Evolutionary conservation across 208 protist genomes (phyloP).

Genomic region (Trypanosoma cruzi): DNA sequence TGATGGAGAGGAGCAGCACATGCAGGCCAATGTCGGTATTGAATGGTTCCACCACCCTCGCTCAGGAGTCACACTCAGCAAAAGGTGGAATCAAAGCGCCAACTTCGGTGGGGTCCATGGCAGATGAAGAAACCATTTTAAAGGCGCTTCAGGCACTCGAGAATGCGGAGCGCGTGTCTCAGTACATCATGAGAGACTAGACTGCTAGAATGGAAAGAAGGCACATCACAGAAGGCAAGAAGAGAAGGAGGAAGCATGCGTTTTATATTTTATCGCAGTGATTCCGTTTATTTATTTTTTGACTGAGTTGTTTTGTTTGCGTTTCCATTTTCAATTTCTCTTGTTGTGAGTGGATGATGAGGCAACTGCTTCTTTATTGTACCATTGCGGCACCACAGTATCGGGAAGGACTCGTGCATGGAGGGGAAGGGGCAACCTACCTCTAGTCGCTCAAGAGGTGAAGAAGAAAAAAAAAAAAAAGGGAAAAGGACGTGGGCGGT

Average conservation of each 20-base stretch:
- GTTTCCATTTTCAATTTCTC: too few species aligned
- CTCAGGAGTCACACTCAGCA: not conserved
- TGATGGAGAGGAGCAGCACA: not conserved
- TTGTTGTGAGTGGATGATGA: too few species aligned
- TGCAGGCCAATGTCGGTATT: not conserved
- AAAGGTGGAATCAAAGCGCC: not conserved
- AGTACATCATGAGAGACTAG: constrained; percentile 24
- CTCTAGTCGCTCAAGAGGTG: too few species aligned
- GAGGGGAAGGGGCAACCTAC: too few species aligned
- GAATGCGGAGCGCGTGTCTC: constrained; percentile 29
- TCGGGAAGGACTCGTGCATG: too few species aligned
- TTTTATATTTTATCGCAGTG: not conserved
- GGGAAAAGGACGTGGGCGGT: too few species aligned
- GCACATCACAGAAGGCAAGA: too few species aligned
- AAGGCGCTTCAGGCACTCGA: constrained; percentile 24
- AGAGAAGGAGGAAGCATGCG: too few species aligned
- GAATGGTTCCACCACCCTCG: not conserved
- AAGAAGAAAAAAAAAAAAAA: too few species aligned
- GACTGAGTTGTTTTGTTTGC: constrained; percentile 14
- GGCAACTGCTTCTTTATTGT: too few species aligned
- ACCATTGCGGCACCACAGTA: too few species aligned
- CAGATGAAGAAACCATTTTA: constrained; percentile 11
- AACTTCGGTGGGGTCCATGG: not conserved
- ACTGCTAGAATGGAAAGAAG: too few species aligned
- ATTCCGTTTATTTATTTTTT: constrained; percentile 43